A percentile compares a stretch with the other conserved stretches of the same genome.
Conservation (phyloP, 805 yeast species). For the Kluyveromyces lactis region DNA sequence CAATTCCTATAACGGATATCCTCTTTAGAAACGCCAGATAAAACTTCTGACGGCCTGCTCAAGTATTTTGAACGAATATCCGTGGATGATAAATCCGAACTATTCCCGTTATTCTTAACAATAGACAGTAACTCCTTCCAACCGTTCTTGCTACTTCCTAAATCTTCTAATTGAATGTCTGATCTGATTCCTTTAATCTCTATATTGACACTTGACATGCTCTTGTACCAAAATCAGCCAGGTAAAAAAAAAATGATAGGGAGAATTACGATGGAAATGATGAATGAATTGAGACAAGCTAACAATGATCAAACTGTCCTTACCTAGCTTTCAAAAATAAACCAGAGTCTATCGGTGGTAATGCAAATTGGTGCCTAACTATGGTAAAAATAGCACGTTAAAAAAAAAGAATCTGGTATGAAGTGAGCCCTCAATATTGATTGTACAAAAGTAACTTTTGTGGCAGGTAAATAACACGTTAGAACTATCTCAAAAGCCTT, state of each 20-base stretch:
- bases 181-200: conserved; percentile 9
- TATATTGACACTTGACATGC: conserved; percentile 3
- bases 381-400: too few species aligned
- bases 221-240: not conserved
- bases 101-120: conserved; percentile 9
- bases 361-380: too few species aligned
- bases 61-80: conserved; percentile 14
- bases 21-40: conserved; percentile 16
- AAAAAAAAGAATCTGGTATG: too few species aligned
- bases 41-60: conserved; percentile 16
- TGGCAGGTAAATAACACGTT: too few species aligned
- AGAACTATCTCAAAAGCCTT: too few species aligned
- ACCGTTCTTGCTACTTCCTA: conserved; percentile 5
- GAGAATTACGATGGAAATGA: not conserved
- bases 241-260: conserved; percentile 3
- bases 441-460: too few species aligned
- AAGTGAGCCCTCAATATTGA: too few species aligned
- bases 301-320: too few species aligned
- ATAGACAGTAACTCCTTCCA: conserved; percentile 19
- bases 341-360: too few species aligned
- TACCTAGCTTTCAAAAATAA: too few species aligned
- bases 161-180: conserved; percentile 6
- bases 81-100: conserved; percentile 3
- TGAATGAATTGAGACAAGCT: too few species aligned
- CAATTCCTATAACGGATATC: conserved; percentile 23